Base-by-base conservation (phyloP, 1,284 basidiomycete species). In the Ganoderma sp. region DNA sequence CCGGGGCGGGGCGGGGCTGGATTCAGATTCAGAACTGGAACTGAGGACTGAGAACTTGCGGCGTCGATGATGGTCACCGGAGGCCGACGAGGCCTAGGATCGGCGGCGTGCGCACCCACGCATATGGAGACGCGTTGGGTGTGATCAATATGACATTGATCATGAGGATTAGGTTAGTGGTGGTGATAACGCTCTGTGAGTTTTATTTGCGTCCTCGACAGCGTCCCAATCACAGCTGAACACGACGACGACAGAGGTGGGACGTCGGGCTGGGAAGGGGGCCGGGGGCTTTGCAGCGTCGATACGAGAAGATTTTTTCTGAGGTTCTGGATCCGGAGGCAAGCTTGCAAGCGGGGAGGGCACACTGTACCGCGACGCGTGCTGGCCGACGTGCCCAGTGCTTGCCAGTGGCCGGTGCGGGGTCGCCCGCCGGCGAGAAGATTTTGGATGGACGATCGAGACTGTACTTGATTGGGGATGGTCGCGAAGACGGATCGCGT, bases 301-400 rank as follows among this genome's bases (percentile, higher is more conserved):
- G 9, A 25, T 10, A 52, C 22, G 22, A 52, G 22, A 52, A 52
- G 48, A 25, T 22, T 12, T 52, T 25, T 52, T 22, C 25, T 22
- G 48, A 25, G 48, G 48, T 22, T 4, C 48, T 22, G n/a, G 42
- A 14, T 2, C 5, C 32, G 42, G 14, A 9, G 1, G 4, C 22
- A 52, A 25, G 22, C 25, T 25, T 10, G 48, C 48, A 52, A 12
- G 48, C 48, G 48, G 7, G 48, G 8, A 22, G 12, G 48, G 48
- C 48, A 52, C 14, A 52, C 22, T 22, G 22, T 52, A 10, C 48
- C 48, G 48, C 48, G 48, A 25, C 22, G 48, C 9, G n/a, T 50
- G n/a, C 48, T 50, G n/a, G 48, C 48, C n/a, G 48, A 50, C n/a
- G 48, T 50, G 43, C 43, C 43, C 19, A 19, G 43, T 45, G 43